Evolutionary conservation across 306 rosid genomes (phyloP), one percentile per base, ranked within the genome.

Genomic region (Vigna trinervia): DNA sequence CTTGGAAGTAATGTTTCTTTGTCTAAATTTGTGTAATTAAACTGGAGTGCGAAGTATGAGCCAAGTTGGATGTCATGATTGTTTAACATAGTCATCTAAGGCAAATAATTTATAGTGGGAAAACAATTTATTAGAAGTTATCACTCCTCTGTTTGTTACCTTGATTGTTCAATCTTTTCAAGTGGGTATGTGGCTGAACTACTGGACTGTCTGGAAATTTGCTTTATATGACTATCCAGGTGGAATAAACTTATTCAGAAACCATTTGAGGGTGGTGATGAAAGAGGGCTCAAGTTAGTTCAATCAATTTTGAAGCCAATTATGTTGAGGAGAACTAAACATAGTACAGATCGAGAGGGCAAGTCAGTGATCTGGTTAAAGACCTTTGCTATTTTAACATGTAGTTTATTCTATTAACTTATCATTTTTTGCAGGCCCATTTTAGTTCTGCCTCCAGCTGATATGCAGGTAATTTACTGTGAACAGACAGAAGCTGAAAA

Each of bases 181-280:
- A 20, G 30, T 8, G 54, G 50, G 76, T 84, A 68, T 78, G 69
- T 63, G 74, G 73, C 68, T 75, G 66, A 45, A 75, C 56, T 74
- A 30, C 69, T 79, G 73, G 68, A 56, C 56, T 64, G 28, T 34
- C 38, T 54, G 57, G 80, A 83, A 32, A 46, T 64, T 45, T 77
- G 4, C 80, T 78, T 69, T 56, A n/a, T 80, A 14, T 86, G 73
- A 14, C 85, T 63, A 66, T 87, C 53, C 77, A 94, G 98, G 98
- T 94, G 98, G 98, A 92, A 94, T 86, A 94, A 89, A 83, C 97
- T 94, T 58, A 81, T 94, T 74, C 98, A 94, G 83, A 94, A 94
- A 79, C 98, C 98, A 78, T 90, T 90, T 75, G 98, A 94, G 82
- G 93, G 94, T 74, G 98, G 98, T 74, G 97, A 94, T 86, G 96